These are phyloP conservation scores for Penicillium brevicompactum DNA, from an alignment of 2,329 filamentous ascomycete species.

Conservation along the genomic window DNA sequence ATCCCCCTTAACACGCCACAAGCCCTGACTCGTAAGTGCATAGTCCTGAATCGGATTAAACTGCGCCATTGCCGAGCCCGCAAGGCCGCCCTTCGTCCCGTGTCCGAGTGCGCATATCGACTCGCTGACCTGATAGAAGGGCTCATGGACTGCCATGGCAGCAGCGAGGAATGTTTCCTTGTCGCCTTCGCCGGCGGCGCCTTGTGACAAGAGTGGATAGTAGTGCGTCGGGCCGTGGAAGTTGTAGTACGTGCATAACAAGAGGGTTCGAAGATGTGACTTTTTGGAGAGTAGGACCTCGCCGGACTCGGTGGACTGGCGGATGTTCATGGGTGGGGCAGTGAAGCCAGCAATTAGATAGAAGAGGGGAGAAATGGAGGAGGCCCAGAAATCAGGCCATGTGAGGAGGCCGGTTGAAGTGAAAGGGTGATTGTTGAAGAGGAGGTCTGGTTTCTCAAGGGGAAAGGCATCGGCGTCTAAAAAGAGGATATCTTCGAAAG, in stretches of 20 bases:
- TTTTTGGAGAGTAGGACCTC: conserved; percentile 54
- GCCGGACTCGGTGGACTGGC: conserved; percentile 51
- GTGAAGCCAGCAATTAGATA: conserved; percentile 47
- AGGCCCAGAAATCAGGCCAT: conserved; percentile 43
- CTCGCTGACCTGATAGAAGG: conserved; percentile 49
- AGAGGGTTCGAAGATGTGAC: conserved; percentile 48
- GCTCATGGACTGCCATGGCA: conserved; percentile 40
- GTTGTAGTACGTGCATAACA: conserved; percentile 59
- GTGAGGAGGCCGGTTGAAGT: conserved; percentile 39
- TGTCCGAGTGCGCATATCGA: conserved; percentile 39
- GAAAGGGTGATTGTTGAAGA: conserved; percentile 49
- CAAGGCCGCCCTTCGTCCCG: conserved; percentile 29
- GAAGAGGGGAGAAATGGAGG: conserved; percentile 46
- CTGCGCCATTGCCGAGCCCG: conserved; percentile 44
- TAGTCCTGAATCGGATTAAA: conserved; percentile 42
- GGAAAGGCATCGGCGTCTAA: conserved; percentile 53
- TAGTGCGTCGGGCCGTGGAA: conserved; percentile 56
- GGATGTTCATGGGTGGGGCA: conserved; percentile 32
- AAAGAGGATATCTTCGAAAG: conserved; percentile 53
- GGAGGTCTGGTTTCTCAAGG: conserved; percentile 41
- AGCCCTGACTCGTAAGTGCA: conserved; percentile 26
- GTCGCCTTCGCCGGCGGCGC: conserved; percentile 51
- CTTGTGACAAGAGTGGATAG: conserved; percentile 46
- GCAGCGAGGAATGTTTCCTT: conserved; percentile 55
- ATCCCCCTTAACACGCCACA: conserved; percentile 33